These are phyloP conservation scores for Naumovozyma castellii DNA, from an alignment of 805 yeast genomes.

Conservation along the genomic window DNA sequence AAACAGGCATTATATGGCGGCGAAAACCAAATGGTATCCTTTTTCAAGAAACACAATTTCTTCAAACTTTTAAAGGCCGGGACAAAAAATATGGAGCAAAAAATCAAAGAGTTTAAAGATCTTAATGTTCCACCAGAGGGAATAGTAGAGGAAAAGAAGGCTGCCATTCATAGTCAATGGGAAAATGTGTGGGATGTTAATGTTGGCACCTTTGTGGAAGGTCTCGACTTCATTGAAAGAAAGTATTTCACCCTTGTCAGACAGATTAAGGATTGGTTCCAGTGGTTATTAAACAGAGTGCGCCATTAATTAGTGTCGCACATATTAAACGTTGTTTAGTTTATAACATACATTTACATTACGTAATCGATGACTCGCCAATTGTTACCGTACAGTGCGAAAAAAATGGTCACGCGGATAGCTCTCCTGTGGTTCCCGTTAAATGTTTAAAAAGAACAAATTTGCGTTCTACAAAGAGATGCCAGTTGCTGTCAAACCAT, in stretches of 20 bases:
- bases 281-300: background rate
- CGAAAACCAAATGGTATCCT: conserved; percentile 13
- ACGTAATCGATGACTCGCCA: no score
- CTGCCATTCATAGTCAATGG: background rate
- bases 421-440: conserved; percentile 5
- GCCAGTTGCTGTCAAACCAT: no score
- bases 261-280: background rate
- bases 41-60: conserved; percentile 21
- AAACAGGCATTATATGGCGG: conserved; percentile 19
- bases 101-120: background rate
- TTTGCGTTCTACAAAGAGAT: background rate
- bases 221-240: background rate
- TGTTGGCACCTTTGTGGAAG: background rate
- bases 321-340: background rate
- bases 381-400: background rate
- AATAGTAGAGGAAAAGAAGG: background rate
- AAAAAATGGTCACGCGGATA: background rate
- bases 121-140: background rate
- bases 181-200: background rate
- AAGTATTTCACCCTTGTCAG: background rate
- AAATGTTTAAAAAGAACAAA: background rate
- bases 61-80: conserved; percentile 15
- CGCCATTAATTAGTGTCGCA: background rate
- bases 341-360: no score
- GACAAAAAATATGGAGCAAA: background rate